Evolutionary conservation across 2,329 filamentous ascomycete genomes (phyloP).

Genomic region (Acrodontium crateriforme): DNA sequence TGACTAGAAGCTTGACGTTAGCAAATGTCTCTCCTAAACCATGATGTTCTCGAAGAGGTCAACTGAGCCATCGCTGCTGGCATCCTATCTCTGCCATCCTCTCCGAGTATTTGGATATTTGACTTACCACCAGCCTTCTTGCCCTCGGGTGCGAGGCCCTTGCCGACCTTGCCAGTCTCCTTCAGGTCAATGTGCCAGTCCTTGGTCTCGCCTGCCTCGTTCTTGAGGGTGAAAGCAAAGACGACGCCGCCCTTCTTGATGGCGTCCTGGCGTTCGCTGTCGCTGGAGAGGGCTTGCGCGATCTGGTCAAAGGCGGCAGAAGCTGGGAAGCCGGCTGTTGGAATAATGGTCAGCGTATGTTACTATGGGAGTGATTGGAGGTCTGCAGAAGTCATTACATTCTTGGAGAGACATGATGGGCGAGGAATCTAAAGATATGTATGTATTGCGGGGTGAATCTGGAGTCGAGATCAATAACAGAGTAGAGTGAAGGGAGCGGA

Average conservation of each 20-base stretch:
- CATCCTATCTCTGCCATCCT: too few relatives aligned
- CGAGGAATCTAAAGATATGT: not conserved
- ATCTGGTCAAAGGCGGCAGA: slow-evolving; percentile 88
- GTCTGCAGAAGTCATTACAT: slow-evolving; percentile 38
- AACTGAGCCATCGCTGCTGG: too few relatives aligned
- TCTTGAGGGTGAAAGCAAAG: slow-evolving; percentile 89
- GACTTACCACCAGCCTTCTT: slow-evolving; percentile 68
- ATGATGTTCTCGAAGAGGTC: too few relatives aligned
- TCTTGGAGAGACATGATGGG: slow-evolving; percentile 58
- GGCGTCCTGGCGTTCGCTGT: slow-evolving; percentile 68
- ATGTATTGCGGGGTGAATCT: not conserved
- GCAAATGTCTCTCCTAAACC: not conserved
- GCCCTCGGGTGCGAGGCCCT: slow-evolving; percentile 53
- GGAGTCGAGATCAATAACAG: not conserved
- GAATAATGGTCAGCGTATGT: slow-evolving; percentile 1
- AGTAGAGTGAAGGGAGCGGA: not conserved
- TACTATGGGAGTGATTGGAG: not conserved
- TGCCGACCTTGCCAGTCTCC: slow-evolving; percentile 68
- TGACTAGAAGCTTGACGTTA: slow-evolving; percentile 43
- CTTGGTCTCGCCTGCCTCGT: slow-evolving; percentile 61
- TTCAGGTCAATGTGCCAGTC: slow-evolving; percentile 96
- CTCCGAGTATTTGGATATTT: too few relatives aligned
- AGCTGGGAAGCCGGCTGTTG: slow-evolving; percentile 56
- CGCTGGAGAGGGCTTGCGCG: slow-evolving; percentile 52
- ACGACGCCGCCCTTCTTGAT: slow-evolving; percentile 79